Conservation (phyloP, 352 stramenopile species). For the Globisporangium spiculum region DNA sequence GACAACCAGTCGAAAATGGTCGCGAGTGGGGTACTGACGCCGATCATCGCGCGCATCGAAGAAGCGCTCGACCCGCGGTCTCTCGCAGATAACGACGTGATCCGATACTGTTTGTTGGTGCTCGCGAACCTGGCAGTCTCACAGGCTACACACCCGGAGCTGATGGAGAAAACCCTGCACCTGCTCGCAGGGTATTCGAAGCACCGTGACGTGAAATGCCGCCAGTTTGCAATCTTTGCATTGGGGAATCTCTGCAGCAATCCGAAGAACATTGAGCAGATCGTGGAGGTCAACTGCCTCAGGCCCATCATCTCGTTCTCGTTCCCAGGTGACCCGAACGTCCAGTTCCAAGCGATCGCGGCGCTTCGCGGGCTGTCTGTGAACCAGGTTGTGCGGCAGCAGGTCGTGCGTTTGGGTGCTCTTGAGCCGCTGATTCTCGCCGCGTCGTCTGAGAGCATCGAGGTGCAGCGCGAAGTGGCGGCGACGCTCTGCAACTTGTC, state of each 20-base stretch:
- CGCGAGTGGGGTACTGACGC: conserved; percentile 77
- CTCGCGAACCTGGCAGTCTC: conserved; percentile 92
- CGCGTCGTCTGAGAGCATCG: conserved; percentile 86
- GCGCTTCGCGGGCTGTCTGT: conserved; percentile 92
- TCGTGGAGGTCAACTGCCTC: conserved; percentile 87
- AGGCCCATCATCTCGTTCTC: conserved; percentile 94
- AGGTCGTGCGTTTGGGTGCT: conserved; percentile 90
- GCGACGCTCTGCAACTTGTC: conserved; percentile 95
- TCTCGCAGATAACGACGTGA: conserved; percentile 93
- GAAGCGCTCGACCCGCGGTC: conserved; percentile 91
- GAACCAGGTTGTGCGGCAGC: conserved; percentile 84
- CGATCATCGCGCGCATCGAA: conserved; percentile 86
- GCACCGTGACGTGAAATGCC: conserved; percentile 94
- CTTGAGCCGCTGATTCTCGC: conserved; percentile 94
- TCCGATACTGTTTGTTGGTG: conserved; percentile 93
- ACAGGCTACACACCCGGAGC: conserved; percentile 70
- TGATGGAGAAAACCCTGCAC: conserved; percentile 80
- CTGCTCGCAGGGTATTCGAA: conserved; percentile 92
- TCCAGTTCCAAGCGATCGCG: conserved; percentile 97
- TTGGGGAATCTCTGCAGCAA: conserved; percentile 95
- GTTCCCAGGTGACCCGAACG: conserved; percentile 92
- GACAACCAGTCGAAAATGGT: conserved; percentile 93
- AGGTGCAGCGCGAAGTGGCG: conserved; percentile 94
- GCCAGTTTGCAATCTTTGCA: conserved; percentile 95
- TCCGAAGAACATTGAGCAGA: conserved; percentile 83